Evolutionary conservation across 257 asterid genomes (phyloP).

Genomic region (Forsythia suspensa): DNA sequence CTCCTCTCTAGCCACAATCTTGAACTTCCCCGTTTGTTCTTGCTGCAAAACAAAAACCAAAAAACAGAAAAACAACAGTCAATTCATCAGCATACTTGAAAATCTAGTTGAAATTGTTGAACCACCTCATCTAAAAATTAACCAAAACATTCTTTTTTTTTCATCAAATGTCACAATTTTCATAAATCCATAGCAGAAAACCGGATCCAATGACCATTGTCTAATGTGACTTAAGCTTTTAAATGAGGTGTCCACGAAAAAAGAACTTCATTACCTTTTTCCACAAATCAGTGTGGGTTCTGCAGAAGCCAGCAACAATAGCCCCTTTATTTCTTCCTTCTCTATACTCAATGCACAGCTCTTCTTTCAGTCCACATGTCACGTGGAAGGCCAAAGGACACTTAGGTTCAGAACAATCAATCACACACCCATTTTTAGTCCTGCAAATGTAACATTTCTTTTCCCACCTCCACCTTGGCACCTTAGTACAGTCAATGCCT

Average conservation of each 20-base stretch:
- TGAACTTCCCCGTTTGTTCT: slow-evolving; percentile 83
- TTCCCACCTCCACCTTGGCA: slow-evolving; percentile 64
- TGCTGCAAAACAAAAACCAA: slow-evolving; percentile 48
- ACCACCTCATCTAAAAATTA: neutral
- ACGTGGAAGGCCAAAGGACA: slow-evolving; percentile 72
- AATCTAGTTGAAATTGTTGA: neutral
- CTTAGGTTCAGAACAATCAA: slow-evolving; percentile 82
- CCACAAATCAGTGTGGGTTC: slow-evolving; percentile 74
- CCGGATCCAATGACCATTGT: too few relatives aligned
- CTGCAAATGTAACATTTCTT: slow-evolving; percentile 56
- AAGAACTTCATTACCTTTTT: slow-evolving; percentile 44
- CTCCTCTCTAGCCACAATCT: slow-evolving; percentile 81
- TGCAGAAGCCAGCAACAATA: slow-evolving; percentile 80
- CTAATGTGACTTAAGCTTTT: too few relatives aligned
- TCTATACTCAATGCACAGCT: slow-evolving; percentile 63
- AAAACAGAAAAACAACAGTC: neutral
- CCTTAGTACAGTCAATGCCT: slow-evolving; percentile 61
- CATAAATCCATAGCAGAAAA: too few relatives aligned
- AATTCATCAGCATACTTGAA: neutral
- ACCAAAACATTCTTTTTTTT: too few relatives aligned
- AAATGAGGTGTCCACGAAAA: neutral
- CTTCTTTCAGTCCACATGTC: slow-evolving; percentile 69
- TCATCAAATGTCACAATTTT: too few relatives aligned
- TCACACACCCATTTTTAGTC: slow-evolving; percentile 54
- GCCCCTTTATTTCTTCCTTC: slow-evolving; percentile 57